Evolutionary conservation across 345 rosid species (phyloP), one percentile per base, ranked within the genome.

Genomic region (Acer yangbiense): DNA sequence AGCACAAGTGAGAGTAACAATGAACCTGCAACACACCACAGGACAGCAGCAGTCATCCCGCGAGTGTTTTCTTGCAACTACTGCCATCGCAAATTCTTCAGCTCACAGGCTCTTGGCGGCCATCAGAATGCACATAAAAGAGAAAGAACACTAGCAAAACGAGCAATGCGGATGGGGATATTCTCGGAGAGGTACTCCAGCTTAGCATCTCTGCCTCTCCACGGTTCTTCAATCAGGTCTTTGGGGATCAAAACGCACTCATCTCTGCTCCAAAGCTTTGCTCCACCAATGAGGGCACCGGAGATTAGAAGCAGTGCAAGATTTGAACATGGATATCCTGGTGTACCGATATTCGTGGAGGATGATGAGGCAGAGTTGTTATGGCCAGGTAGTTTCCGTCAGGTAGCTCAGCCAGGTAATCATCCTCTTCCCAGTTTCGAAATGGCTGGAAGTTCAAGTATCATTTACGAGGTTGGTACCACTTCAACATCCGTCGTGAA

Each of bases 91-190:
- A 92, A 92, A 68, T 93, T 93, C 80, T 88, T 78, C 74, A 92
- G 93, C 82, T 93, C 97, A 25, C 98, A 93, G 79, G 98, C 98
- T 20, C 91, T 93, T 63, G 98, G 98, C 0, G 98, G 97, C 69
- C 98, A 93, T 76, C 98, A 93, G 78, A 92, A 92, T 16, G 98
- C 98, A 11, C 98, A 94, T 16, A 94, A 92, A 78, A 82, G 97
- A 43, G 97, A 94, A 72, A 82, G 98, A 82, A 88, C 91, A 6
- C 85, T 94, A 64, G 94, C 91, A 0, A 94, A 92, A 80, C 87
- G 89, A 0, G 94, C 97, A 21, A 85, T 88, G 94, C 84, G 91
- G 4, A 87, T 91, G 90, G 89, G 93, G 12, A 79, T 91, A 5
- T 85, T 89, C 68, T 86, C 95, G 1, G 85, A 81, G 7, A 77